phyloP scores from a whole-genome alignment of 2,329 filamentous ascomycete species.

The Cladophialophora psammophila region DNA sequence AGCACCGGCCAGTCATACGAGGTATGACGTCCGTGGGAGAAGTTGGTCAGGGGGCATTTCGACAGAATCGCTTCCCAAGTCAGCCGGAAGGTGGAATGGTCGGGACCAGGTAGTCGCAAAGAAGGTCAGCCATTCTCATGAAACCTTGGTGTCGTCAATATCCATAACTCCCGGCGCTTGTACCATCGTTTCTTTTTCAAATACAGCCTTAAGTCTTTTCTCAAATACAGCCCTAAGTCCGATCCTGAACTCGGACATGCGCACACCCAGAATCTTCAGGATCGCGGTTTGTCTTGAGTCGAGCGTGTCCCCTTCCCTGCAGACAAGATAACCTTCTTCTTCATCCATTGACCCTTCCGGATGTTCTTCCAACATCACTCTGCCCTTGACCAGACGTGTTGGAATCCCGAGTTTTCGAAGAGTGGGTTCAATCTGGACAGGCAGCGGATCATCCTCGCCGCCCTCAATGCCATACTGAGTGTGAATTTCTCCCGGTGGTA shows the following conservation, averaged over 20 bases:
- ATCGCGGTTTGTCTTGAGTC: constrained; percentile 92
- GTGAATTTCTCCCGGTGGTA: constrained; percentile 85
- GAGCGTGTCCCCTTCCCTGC: constrained; percentile 81
- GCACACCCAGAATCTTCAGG: constrained; percentile 91
- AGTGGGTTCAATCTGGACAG: constrained; percentile 89
- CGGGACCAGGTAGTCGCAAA: background rate
- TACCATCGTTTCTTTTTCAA: constrained; percentile 51
- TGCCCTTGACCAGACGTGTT: constrained; percentile 85
- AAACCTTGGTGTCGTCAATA: constrained; percentile 43
- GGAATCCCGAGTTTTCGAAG: constrained; percentile 89
- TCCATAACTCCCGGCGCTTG: constrained; percentile 53
- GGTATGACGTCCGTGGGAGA: background rate
- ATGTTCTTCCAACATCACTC: constrained; percentile 73
- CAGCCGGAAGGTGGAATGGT: background rate
- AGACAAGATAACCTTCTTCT: constrained; percentile 72
- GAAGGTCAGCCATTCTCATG: background rate
- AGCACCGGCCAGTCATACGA: background rate
- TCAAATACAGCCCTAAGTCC: constrained; percentile 72
- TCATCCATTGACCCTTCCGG: constrained; percentile 51
- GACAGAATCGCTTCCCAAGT: background rate
- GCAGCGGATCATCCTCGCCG: constrained; percentile 84
- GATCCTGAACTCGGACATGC: constrained; percentile 88
- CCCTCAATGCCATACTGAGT: constrained; percentile 61
- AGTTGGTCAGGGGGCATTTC: background rate
- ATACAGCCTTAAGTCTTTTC: constrained; percentile 66